Evolutionary conservation across 352 stramenopile genomes (phyloP).

Genomic region (Globisporangium splendens): DNA sequence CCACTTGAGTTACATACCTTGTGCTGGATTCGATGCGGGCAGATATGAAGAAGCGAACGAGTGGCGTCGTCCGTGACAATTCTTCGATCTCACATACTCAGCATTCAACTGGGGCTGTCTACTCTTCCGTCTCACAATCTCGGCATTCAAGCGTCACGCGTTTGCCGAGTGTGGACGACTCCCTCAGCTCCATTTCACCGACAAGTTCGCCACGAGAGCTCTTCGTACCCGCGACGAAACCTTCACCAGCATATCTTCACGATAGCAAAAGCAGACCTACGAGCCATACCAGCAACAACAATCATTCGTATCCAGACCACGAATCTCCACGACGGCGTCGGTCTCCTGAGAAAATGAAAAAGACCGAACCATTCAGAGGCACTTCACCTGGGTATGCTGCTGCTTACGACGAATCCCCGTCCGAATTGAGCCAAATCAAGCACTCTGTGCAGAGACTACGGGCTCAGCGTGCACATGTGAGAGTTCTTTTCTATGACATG

Average conservation of each 20-base stretch:
- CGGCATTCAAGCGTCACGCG: background rate
- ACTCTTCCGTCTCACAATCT: slow-evolving; percentile 5
- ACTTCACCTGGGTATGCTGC: background rate
- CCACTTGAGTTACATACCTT: too few species aligned
- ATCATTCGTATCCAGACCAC: background rate
- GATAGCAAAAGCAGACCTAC: slow-evolving; percentile 4
- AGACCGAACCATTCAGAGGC: background rate
- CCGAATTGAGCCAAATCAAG: slow-evolving; percentile 42
- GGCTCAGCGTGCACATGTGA: slow-evolving; percentile 26
- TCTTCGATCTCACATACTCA: background rate
- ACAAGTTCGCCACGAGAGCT: slow-evolving; percentile 18
- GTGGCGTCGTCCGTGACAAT: too few species aligned
- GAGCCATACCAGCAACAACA: slow-evolving; percentile 3
- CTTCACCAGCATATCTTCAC: background rate
- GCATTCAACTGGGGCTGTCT: background rate
- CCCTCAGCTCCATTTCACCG: slow-evolving; percentile 23
- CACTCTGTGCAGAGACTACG: slow-evolving; percentile 47
- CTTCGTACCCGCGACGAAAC: slow-evolving; percentile 13
- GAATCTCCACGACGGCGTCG: background rate
- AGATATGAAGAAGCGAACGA: too few species aligned
- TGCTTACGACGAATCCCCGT: slow-evolving; percentile 10
- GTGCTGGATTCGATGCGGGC: background rate
- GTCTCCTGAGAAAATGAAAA: slow-evolving; percentile 2
- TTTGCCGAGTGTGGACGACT: too few species aligned
- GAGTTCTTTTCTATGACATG: background rate